A percentile compares a stretch with the other conserved stretches of the same genome.
phyloP scores from a whole-genome alignment of 306 rosid species.

The Vigna unguiculata region DNA sequence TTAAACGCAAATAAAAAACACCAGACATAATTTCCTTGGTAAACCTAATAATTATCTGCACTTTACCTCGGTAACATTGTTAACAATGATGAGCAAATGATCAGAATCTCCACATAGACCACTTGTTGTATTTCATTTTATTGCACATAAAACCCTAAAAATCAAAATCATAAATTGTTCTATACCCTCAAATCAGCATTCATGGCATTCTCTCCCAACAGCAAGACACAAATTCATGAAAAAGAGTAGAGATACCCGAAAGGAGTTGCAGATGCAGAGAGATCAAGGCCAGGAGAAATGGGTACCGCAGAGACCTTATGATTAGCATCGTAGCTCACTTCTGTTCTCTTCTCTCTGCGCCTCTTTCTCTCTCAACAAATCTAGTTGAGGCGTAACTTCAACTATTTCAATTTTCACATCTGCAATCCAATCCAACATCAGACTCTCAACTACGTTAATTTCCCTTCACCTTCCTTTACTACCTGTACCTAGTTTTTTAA shows the following conservation, averaged over 20 bases:
- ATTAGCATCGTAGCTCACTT: constrained; percentile 46
- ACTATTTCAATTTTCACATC: constrained; percentile 13
- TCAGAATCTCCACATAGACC: constrained; percentile 20
- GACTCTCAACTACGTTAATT: constrained; percentile 6
- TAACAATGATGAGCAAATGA: constrained; percentile 13
- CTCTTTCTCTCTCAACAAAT: constrained; percentile 12
- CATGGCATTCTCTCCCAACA: background rate
- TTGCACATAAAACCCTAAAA: background rate
- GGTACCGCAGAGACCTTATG: constrained; percentile 57
- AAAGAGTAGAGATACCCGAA: constrained; percentile 50
- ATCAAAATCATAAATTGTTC: background rate
- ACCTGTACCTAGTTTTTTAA: background rate
- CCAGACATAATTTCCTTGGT: background rate
- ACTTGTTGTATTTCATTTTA: background rate
- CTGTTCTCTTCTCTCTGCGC: constrained; percentile 27
- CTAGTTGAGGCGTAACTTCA: constrained; percentile 39
- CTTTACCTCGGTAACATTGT: constrained; percentile 2
- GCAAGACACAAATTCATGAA: background rate
- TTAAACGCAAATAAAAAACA: background rate
- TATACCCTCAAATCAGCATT: constrained; percentile 25
- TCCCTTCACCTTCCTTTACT: background rate
- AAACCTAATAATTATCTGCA: constrained; percentile 25
- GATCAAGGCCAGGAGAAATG: constrained; percentile 47
- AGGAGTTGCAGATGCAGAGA: constrained; percentile 51
- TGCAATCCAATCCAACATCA: constrained; percentile 44